Percentiles rank a stretch among this genome's conserved stretches.
phyloP scores from a whole-genome alignment of 768 basidiomycete genomes.

The Pleurotus sapidus region DNA sequence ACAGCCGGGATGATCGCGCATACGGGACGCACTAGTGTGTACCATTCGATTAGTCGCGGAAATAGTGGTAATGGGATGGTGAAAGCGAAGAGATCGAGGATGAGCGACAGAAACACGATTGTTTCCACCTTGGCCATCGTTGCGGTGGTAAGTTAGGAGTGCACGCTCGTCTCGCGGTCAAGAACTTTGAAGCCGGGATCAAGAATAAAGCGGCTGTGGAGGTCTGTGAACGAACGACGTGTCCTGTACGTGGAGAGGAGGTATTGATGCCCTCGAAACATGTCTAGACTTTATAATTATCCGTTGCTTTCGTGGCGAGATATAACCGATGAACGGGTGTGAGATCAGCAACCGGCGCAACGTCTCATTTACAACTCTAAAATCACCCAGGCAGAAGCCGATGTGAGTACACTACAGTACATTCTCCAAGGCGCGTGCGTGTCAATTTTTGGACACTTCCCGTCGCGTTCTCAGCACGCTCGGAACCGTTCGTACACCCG shows the following conservation, averaged over 20 bases:
- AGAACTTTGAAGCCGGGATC: background rate
- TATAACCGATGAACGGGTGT: background rate
- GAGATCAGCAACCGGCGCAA: background rate
- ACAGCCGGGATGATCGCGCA: too few relatives aligned
- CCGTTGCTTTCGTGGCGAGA: background rate
- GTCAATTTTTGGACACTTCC: background rate
- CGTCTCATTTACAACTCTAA: slow-evolving; percentile 3
- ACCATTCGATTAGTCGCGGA: slow-evolving; percentile 96
- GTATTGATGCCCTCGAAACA: slow-evolving; percentile 3
- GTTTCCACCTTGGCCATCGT: slow-evolving; percentile 69
- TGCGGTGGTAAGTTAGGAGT: background rate
- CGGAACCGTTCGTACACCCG: background rate
- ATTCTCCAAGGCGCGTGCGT: background rate
- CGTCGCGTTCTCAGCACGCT: background rate
- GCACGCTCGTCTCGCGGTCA: background rate
- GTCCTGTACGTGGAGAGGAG: background rate
- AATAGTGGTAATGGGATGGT: slow-evolving; percentile 96
- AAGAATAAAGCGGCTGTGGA: background rate
- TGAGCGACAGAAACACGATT: slow-evolving; percentile 85
- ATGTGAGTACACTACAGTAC: background rate
- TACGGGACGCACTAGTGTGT: slow-evolving; percentile 55
- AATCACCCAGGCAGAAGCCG: slow-evolving; percentile 4
- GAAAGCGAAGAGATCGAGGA: slow-evolving; percentile 89
- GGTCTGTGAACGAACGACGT: background rate
- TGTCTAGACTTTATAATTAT: background rate